phyloP scores from a whole-genome alignment of 495 filamentous ascomycete genomes.

The Chaetomium fimeti region DNA sequence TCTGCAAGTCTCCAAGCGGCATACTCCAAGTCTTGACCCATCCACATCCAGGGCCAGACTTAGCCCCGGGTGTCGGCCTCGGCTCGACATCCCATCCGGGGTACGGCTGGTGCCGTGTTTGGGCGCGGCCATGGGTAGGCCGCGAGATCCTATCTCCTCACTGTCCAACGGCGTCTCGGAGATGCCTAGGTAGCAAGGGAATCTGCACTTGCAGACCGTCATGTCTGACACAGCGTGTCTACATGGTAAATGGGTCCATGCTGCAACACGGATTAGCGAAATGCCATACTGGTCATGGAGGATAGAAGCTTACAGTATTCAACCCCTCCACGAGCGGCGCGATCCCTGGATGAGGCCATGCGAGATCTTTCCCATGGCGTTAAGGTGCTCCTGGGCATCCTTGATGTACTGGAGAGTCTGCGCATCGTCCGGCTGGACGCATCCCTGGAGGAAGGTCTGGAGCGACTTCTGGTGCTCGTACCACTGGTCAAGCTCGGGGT shows the following conservation, averaged over 20 bases:
- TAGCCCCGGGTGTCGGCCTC: background rate
- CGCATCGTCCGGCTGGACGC: conserved; percentile 46
- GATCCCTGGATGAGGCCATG: conserved; percentile 29
- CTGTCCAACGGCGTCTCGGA: background rate
- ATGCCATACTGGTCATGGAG: too few relatives aligned
- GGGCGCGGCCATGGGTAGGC: conserved; percentile 2
- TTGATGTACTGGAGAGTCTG: conserved; percentile 45
- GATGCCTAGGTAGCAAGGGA: background rate
- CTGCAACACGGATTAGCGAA: background rate
- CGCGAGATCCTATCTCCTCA: background rate
- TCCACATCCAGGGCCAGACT: background rate
- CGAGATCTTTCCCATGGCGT: conserved; percentile 45
- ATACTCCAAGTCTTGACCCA: background rate
- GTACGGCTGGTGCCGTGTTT: background rate
- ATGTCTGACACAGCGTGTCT: background rate
- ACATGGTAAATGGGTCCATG: background rate
- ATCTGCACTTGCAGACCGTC: conserved; percentile 17
- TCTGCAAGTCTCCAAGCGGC: background rate
- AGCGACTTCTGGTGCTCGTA: conserved; percentile 50
- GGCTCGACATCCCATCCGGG: conserved; percentile 3
- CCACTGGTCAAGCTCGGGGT: conserved; percentile 47
- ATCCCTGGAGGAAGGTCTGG: conserved; percentile 43
- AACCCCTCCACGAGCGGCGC: conserved; percentile 34
- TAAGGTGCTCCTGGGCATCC: conserved; percentile 46
- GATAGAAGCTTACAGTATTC: conserved; percentile 22